Evolutionary conservation across 805 yeast genomes (phyloP), one percentile per base, ranked within the genome.

Genomic region (Sugiyamaella marilandica): DNA sequence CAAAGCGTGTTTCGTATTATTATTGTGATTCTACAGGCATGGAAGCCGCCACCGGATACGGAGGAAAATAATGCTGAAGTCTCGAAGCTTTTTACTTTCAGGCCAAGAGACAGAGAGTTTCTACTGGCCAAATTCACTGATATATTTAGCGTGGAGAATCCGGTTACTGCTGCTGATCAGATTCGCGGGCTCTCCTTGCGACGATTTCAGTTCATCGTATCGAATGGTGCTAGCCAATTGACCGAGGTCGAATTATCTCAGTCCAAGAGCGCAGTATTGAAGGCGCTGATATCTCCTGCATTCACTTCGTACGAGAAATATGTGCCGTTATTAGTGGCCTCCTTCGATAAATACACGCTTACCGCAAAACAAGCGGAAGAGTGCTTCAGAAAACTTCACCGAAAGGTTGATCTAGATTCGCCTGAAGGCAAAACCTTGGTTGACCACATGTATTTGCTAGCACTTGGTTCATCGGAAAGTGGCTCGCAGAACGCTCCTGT

Each of bases 171-270:
- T n/a, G 8, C n/a, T 13, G 16, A 13, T 10, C n/a, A n/a, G 37
- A 14, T 34, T 34, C 37, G 37, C 21, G 96, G 96, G 0, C 68
- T 90, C 49, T 72, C 83, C 11, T 65, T 73, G 0, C 63, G 64
- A 0, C 89, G 85, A 41, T 76, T 79, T 16, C 65, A 78, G 0
- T 87, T 84, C 59, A 80, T 88, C 59, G 84, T 88, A 0, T 76
- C 74, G 50, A 79, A 79, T 56, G 88, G 92, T 2, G 92, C 91
- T 26, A 78, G 82, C 0, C 66, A 78, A 0, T 82, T 79, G 61
- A 78, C 78, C 50, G 69, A 72, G 5, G 74, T 74, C 0, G 80
- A 77, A 16, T 65, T 87, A 41, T 57, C 68, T 1, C 59, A 53
- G 5, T 73, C 70, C 47, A 81, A 77, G 55, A 56, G 52, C 5